phyloP scores from a whole-genome alignment of 805 yeast species.

The Pichia rugopelliculosa region DNA sequence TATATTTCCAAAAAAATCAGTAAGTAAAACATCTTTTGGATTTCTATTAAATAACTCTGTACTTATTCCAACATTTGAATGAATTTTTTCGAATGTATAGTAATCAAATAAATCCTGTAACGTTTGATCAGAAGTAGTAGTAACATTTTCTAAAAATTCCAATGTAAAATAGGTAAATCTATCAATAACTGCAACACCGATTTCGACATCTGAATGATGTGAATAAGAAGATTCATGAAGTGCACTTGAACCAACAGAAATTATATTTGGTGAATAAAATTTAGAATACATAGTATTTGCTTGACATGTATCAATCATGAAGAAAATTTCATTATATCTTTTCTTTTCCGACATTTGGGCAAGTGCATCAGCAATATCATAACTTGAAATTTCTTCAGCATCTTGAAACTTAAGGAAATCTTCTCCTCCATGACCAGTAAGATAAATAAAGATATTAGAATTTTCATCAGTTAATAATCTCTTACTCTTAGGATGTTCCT shows the following conservation, averaged over 20 bases:
- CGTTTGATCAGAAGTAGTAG: constrained; percentile 66
- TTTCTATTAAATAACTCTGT: constrained; percentile 69
- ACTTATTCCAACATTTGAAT: constrained; percentile 89
- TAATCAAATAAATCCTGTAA: constrained; percentile 78
- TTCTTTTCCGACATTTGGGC: constrained; percentile 95
- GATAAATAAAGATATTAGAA: constrained; percentile 85
- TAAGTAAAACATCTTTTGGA: constrained; percentile 60
- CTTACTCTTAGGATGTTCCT: constrained; percentile 88
- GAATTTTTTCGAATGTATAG: constrained; percentile 78
- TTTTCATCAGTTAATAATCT: constrained; percentile 87
- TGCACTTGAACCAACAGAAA: constrained; percentile 88
- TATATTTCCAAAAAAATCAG: constrained; percentile 92
- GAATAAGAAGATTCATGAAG: constrained; percentile 88
- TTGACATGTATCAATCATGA: constrained; percentile 98
- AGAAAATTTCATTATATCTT: constrained; percentile 88
- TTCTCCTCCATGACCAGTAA: constrained; percentile 99
- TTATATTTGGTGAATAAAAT: constrained; percentile 84
- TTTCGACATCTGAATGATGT: constrained; percentile 90
- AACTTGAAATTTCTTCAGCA: constrained; percentile 93
- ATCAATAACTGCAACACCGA: constrained; percentile 97
- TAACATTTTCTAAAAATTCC: constrained; percentile 76
- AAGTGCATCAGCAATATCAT: constrained; percentile 95
- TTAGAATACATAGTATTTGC: constrained; percentile 96
- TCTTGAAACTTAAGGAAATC: constrained; percentile 97
- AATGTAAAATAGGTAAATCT: constrained; percentile 89